Percentiles rank a stretch among this genome's conserved stretches.
Conservation (phyloP, 495 filamentous ascomycete genomes). For the Penicillium argentinense region DNA sequence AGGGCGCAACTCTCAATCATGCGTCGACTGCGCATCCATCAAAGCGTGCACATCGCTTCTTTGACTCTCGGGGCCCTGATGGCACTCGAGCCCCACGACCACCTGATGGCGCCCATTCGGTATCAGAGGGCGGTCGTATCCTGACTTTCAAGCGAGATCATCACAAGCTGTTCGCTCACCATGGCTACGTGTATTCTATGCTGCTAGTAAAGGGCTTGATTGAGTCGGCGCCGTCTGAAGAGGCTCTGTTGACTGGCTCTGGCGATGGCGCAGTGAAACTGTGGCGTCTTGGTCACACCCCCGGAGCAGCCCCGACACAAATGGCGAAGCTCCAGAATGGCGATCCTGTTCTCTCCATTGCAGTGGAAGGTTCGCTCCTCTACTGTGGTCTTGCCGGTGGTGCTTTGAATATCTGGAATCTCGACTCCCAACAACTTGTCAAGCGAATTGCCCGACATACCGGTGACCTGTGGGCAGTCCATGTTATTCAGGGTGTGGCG, state of each 20-base stretch:
- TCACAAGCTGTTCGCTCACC: conserved; percentile 87
- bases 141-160: conserved; percentile 82
- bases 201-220: conserved; percentile 67
- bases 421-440: conserved; percentile 90
- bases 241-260: conserved; percentile 84
- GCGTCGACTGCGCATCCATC: conserved; percentile 71
- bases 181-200: conserved; percentile 96
- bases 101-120: conserved; percentile 35
- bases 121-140: conserved; percentile 56
- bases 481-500: conserved; percentile 77
- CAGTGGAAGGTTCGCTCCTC: conserved; percentile 81
- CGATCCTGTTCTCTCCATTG: conserved; percentile 80
- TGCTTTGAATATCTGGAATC: conserved; percentile 94
- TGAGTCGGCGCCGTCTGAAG: conserved; percentile 64
- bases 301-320: conserved; percentile 49
- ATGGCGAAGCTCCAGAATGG: conserved; percentile 73
- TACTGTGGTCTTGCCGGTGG: conserved; percentile 88
- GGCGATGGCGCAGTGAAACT: conserved; percentile 92
- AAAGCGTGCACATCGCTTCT: conserved; percentile 85
- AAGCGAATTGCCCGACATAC: conserved; percentile 76
- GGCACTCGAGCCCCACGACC: conserved; percentile 73
- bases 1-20: conserved; percentile 55
- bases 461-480: conserved; percentile 81
- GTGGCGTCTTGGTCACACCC: conserved; percentile 65
- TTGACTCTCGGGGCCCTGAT: conserved; percentile 84